Evolutionary conservation across 2,329 filamentous ascomycete genomes (phyloP).

Genomic region (Pseudogymnoascus sp.): DNA sequence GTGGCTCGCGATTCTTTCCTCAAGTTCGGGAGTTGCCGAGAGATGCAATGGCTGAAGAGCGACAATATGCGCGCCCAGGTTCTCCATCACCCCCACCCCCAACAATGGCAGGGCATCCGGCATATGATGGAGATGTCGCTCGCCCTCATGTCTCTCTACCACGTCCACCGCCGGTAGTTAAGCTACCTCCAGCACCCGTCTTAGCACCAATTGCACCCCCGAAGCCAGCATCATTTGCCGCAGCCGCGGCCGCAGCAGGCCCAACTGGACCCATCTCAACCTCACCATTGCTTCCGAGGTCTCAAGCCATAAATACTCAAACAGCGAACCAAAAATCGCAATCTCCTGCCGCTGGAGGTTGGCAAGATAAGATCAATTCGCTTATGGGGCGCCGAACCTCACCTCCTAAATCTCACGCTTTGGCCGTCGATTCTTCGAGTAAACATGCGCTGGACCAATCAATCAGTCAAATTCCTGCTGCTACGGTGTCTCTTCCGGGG

Average conservation of each 20-base stretch:
- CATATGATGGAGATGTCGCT: slow-evolving; percentile 58
- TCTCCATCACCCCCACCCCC: slow-evolving; percentile 69
- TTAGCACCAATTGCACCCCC: slow-evolving; percentile 38
- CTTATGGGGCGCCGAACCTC: slow-evolving; percentile 62
- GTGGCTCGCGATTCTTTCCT: slow-evolving; percentile 58
- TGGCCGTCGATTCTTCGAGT: slow-evolving; percentile 61
- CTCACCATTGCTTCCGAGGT: slow-evolving; percentile 15
- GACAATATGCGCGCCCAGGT: slow-evolving; percentile 32
- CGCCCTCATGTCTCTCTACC: slow-evolving; percentile 67
- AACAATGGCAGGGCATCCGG: slow-evolving; percentile 63
- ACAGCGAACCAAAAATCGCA: slow-evolving; percentile 34
- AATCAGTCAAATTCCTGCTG: slow-evolving; percentile 32
- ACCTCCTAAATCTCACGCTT: slow-evolving; percentile 50
- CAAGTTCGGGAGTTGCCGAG: slow-evolving; percentile 29
- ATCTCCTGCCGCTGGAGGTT: slow-evolving; percentile 31
- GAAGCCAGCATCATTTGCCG: slow-evolving; percentile 38
- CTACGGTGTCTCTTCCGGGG: slow-evolving; percentile 65
- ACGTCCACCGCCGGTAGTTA: slow-evolving; percentile 67
- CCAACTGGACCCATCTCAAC: slow-evolving; percentile 20
- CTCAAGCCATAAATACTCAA: slow-evolving; percentile 30
- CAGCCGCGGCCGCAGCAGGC: slow-evolving; percentile 31
- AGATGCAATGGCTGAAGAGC: slow-evolving; percentile 41
- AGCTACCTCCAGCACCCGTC: slow-evolving; percentile 59
- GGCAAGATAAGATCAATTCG: slow-evolving; percentile 81
- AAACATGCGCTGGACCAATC: slow-evolving; percentile 59